A percentile compares a stretch with the other conserved stretches of the same genome.
Conservation (phyloP, 2,329 filamentous ascomycete genomes). For the Sporothrix humicola region DNA sequence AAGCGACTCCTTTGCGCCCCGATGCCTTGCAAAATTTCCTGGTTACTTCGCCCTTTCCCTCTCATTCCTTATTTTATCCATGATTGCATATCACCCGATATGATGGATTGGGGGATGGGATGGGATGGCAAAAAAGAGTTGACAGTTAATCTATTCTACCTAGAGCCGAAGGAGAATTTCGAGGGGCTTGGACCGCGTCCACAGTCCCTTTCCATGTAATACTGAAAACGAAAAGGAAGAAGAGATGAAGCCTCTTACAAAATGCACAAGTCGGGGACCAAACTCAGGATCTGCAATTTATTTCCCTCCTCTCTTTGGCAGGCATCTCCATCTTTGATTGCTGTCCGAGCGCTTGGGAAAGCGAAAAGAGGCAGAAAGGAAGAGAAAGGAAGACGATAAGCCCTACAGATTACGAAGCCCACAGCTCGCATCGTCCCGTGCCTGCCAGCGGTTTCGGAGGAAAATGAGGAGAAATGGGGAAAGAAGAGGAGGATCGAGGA, state of each 20-base stretch:
- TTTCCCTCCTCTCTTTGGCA: neutral
- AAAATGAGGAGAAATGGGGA: neutral
- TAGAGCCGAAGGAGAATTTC: neutral
- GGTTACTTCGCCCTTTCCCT: neutral
- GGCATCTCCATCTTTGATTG: neutral
- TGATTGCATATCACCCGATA: neutral
- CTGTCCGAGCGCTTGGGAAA: constrained; percentile 16
- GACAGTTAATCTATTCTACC: constrained; percentile 7
- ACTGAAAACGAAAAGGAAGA: neutral
- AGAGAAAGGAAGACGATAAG: neutral
- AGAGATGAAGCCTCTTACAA: neutral
- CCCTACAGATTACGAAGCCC: neutral
- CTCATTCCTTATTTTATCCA: neutral
- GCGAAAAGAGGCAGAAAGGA: neutral
- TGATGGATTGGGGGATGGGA: neutral
- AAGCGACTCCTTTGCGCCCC: neutral
- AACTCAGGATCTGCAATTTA: neutral
- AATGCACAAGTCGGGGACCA: neutral
- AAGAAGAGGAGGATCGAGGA: neutral
- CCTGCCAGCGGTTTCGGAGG: neutral
- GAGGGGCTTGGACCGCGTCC: constrained; percentile 1
- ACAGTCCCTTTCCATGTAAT: neutral
- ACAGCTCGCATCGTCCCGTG: neutral
- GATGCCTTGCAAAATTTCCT: neutral
- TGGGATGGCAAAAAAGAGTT: no score